Base-by-base conservation (phyloP, 1,284 basidiomycete species). In the Anthracocystis walkeri region DNA sequence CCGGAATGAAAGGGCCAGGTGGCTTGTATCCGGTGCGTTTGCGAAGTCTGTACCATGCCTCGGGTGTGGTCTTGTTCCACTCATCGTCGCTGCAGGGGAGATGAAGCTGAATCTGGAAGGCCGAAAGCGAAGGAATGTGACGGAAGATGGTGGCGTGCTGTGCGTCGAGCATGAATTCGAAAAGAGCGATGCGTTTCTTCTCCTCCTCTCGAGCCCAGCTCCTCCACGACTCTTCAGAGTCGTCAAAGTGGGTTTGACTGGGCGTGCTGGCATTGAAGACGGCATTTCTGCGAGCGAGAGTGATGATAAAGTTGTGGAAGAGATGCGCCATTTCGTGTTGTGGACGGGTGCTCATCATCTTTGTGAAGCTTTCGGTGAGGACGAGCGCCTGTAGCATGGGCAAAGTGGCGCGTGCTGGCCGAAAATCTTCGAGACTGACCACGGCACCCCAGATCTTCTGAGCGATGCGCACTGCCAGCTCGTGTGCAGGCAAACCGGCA, bases 291-390 rank as follows among this genome's bases (percentile, higher is more conserved):
- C 79, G 68, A 20, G 77, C 79, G 1, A 80, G 56, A 0, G 79
- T 77, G 57, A 80, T 56, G 61, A 80, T 80, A 40, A 80, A 77
- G 60, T 74, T 77, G 62, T 80, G 79, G 65, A 80, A 80, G 56
- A 79, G 74, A 51, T 80, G 77, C 6, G 77, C 75, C 69, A 78
- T 75, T 56, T 80, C 79, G 61, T 80, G 79, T 41, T 75, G 77
- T 7, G 75, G 77, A 20, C 79, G 69, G 4, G 74, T 75, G 49
- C 74, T 72, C 77, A 79, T 79, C 58, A 78, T 55, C 58, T 79
- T 80, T 53, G 75, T 75, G 44, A 79, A 80, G 45, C 49, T 55
- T 50, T 80, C 79, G 18, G 77, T 78, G 18, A 81, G 62, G 14
- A 81, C 66, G 40, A 81, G 46, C n/a, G 79, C 79, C 44, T 81